Percentiles rank a stretch among this genome's conserved stretches.
phyloP scores from a whole-genome alignment of 2,329 filamentous ascomycete species.

The Colletotrichum theobromicola region DNA sequence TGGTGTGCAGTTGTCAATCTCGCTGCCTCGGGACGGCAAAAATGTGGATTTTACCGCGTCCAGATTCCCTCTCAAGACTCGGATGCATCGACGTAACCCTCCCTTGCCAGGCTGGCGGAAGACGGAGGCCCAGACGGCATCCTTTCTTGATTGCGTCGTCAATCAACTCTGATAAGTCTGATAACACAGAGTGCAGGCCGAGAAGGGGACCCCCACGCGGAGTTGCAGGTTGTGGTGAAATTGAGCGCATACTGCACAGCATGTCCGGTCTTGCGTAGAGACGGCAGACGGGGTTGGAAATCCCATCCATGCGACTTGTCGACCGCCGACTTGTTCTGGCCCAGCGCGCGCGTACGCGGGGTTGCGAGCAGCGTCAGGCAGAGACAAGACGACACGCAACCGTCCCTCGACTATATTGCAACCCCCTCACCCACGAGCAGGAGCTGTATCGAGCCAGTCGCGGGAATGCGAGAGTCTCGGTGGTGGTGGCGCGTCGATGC shows the following conservation, averaged over 20 bases:
- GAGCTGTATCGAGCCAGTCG: not conserved
- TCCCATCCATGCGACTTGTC: not conserved
- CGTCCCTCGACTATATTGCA: not conserved
- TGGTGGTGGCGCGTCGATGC: constrained; percentile 1
- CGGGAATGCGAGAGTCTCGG: not conserved
- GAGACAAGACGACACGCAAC: constrained; percentile 2
- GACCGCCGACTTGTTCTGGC: not conserved
- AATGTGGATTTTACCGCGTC: not conserved
- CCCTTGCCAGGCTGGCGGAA: constrained; percentile 5
- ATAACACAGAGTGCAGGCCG: not conserved
- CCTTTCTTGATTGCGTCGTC: not conserved
- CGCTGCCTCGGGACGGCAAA: not conserved
- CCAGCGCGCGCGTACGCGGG: not conserved
- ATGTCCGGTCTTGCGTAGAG: not conserved
- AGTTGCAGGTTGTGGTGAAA: not conserved
- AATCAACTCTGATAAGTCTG: not conserved
- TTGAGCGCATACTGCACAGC: constrained; percentile 1
- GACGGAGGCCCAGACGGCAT: not conserved
- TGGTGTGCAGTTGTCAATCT: constrained; percentile 1
- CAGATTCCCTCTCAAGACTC: not conserved
- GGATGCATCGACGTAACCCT: constrained; percentile 3
- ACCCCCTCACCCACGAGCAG: not conserved
- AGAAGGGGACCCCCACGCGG: constrained; percentile 6
- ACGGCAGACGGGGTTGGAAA: not conserved
- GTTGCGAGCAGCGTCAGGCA: not conserved